Base-by-base conservation (phyloP, 805 yeast species). In the Saturnispora gosingensis region DNA sequence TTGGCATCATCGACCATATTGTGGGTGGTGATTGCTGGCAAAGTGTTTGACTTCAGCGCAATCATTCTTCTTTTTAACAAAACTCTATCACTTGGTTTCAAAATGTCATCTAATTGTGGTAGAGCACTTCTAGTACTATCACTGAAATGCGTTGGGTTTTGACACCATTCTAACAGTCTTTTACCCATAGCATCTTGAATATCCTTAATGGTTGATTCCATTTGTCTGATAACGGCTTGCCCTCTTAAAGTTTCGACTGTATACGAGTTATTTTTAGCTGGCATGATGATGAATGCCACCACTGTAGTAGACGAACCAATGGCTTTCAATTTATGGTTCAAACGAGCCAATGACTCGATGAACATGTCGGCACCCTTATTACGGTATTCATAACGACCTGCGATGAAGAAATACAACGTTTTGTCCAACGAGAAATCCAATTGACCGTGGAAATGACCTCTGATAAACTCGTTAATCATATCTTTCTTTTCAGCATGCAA, bases 241-340 rank as follows among this genome's bases (percentile, higher is more conserved):
- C 97, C 96, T 71, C 85, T 87, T 60, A 91, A 77, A 5, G 98
- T 93, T 66, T 91, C 98, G 32, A 89, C 95, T 2, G 98, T 93
- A 69, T 88, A 91, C 0, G 97, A 90, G 61, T 86, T 83, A 52
- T 95, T 90, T 48, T 83, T 81, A 16, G 97, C 98, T 3, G 99
- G 99, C 98, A 93, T 93, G 68, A 91, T 91, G 62, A 91, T 88
- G 65, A 91, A 91, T 10, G 98, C 98, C 43, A 91, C 97, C 20
- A 91, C 93, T 0, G 98, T 91, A 75, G 83, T 85, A 60, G 85
- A 87, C 5, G 96, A 85, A 42, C 88, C 88, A 5, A 80, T 69
- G 52, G 80, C 82, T 71, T 93, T 88, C 63, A 91, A 78, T 54
- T 83, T 77, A 67, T 91, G 91, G 70, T 91, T 91, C 64, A 91